Evolutionary conservation across 176 grass and related monocot genomes (phyloP).

Genomic region (Bonia amplexicaulis): DNA sequence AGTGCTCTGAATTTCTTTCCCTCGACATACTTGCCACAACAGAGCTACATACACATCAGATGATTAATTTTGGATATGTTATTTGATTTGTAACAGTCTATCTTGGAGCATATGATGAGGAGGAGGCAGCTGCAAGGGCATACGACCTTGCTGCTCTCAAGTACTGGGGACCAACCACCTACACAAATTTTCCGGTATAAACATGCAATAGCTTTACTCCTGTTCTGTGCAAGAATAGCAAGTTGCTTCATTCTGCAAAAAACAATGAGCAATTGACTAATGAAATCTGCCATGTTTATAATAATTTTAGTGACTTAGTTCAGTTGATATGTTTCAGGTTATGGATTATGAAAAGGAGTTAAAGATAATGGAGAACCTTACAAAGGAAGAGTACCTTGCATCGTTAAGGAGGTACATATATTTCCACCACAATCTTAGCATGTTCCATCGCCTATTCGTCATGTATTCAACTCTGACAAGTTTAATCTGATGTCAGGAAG

Average conservation of each 20-base stretch:
- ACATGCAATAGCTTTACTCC: not conserved
- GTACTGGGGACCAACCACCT: conserved; percentile 64
- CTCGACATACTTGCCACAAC: not conserved
- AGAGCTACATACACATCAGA: not conserved
- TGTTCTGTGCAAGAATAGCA: too few relatives aligned
- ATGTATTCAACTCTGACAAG: not conserved
- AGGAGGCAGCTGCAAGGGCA: conserved; percentile 65
- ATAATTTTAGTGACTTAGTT: not conserved
- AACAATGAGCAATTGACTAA: not conserved
- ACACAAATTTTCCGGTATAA: conserved; percentile 61
- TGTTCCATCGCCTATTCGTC: not conserved
- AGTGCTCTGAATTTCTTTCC: not conserved
- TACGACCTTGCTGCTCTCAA: conserved; percentile 74
- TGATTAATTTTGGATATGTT: not conserved
- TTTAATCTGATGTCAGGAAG: conserved; percentile 35
- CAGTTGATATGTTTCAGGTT: conserved; percentile 19
- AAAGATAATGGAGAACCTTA: conserved; percentile 64
- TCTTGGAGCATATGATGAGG: conserved; percentile 61
- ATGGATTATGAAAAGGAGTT: conserved; percentile 62
- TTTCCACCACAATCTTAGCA: not conserved
- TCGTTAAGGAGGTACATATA: conserved; percentile 47
- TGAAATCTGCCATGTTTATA: not conserved
- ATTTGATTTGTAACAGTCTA: conserved; percentile 34
- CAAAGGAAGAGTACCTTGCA: conserved; percentile 71
- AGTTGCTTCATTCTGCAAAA: too few relatives aligned